Evolutionary conservation across 805 yeast species (phyloP).

Genomic region (Pichia eremophila): DNA sequence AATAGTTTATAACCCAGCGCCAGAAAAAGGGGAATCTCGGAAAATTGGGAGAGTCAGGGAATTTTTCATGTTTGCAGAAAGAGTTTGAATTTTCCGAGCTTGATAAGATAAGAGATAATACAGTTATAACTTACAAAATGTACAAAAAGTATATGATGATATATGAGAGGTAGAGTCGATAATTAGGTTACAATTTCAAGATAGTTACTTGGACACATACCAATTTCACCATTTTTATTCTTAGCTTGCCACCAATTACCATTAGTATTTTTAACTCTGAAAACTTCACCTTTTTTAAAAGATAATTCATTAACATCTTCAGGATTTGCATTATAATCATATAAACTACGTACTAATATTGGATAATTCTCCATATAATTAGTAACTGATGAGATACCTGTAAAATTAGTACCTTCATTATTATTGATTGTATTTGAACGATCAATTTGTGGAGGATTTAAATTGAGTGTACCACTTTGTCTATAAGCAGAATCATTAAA

Average conservation of each 20-base stretch:
- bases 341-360: slow-evolving; percentile 78
- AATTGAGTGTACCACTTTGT: slow-evolving; percentile 7
- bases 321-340: slow-evolving; percentile 80
- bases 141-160: background rate
- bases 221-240: slow-evolving; percentile 82
- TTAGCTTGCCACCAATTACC: slow-evolving; percentile 99
- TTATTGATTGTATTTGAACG: background rate
- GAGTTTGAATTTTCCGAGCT: background rate
- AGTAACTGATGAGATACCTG: slow-evolving; percentile 6
- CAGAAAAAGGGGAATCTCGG: background rate
- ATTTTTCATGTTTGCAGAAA: too few relatives aligned
- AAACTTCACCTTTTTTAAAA: slow-evolving; percentile 82
- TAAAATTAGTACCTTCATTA: slow-evolving; percentile 6
- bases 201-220: slow-evolving; percentile 93
- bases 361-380: slow-evolving; percentile 41
- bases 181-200: slow-evolving; percentile 53
- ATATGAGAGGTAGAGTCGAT: background rate
- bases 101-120: too few relatives aligned
- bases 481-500: slow-evolving; percentile 8
- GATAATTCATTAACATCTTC: slow-evolving; percentile 90
- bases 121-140: too few relatives aligned
- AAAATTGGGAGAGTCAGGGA: background rate
- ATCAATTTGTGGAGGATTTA: background rate
- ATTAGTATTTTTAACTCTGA: slow-evolving; percentile 83
- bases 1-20: background rate